Conservation (phyloP, 257 asterid genomes). For the Plectranthus barbatus region DNA sequence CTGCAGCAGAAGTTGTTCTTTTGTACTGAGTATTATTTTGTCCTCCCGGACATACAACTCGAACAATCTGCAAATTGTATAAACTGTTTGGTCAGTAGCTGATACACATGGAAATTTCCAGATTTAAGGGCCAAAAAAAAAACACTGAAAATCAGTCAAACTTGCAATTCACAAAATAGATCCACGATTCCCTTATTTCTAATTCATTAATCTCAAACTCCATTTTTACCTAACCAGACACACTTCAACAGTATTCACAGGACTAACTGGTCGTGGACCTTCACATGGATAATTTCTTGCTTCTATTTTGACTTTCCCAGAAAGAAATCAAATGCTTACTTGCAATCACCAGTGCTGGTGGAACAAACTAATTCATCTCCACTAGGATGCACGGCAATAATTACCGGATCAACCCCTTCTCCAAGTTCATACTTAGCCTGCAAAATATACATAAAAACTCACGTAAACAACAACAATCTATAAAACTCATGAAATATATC, state of each 20-base stretch:
- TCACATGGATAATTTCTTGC: neutral
- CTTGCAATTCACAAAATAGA: neutral
- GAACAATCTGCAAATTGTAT: slow-evolving; percentile 48
- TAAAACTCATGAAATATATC: neutral
- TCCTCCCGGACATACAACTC: slow-evolving; percentile 55
- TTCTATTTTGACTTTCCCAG: neutral
- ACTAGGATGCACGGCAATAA: slow-evolving; percentile 70
- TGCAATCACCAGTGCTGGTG: slow-evolving; percentile 87
- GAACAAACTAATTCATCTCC: slow-evolving; percentile 86
- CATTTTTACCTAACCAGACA: neutral
- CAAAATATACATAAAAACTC: neutral
- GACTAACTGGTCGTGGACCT: neutral
- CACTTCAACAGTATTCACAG: neutral
- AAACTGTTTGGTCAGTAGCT: neutral
- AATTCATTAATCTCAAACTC: neutral
- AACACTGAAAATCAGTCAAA: neutral
- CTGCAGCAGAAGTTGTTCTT: slow-evolving; percentile 58
- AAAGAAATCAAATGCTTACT: slow-evolving; percentile 32
- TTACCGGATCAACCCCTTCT: slow-evolving; percentile 60
- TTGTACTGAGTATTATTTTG: slow-evolving; percentile 35
- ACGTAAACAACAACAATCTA: neutral
- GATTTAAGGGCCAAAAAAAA: neutral
- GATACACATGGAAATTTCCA: neutral
- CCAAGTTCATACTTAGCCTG: slow-evolving; percentile 64
- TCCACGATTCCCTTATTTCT: neutral